Evolutionary conservation across 2,329 filamentous ascomycete species (phyloP), one percentile per base, ranked within the genome.

Genomic region (Spiromastix sp.): DNA sequence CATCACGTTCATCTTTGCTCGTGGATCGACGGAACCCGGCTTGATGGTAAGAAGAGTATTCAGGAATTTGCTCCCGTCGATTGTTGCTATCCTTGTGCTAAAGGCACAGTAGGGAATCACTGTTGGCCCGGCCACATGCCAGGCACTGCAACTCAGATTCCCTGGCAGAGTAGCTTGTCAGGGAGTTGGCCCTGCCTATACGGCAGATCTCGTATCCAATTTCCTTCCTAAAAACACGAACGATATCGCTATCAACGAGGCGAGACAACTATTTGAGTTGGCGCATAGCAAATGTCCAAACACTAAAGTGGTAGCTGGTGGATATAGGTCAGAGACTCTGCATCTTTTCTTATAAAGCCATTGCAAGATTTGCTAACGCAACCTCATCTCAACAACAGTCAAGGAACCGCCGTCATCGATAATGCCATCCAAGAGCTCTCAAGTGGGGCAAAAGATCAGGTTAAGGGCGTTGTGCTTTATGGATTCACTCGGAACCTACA

Each of bases 21-120:
- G 67, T 30, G 67, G 64, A 16, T 68, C 66, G 9, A 63, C 59
- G 10, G 67, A 71, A 42, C 44, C 51, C 5, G 67, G 67, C n/a
- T 67, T 69, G 48, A 60, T 70, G 48, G 64, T 66, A 51, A 15
- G 32, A 4, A 7, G 21, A 24, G 7, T 7, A 7, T 24, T 7
- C n/a, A 7, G 7, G 21, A 24, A 8, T 3, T 5, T n/a, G 4
- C n/a, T 17, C 25, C 22, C 29, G 19, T 2, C 5, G n/a, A 31
- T 5, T 11, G 11, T 17, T 18, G 11, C 6, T 18, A 11, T 13
- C n/a, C 6, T 13, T 24, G 11, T 4, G n/a, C 7, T 8, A 7
- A 19, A 27, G 28, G 13, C 25, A 22, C 10, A 12, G 25, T 32
- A 58, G 55, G 55, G 55, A 5, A 41, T 40, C 6, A 37, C 55